These are phyloP conservation scores for Nigrospora osmanthi DNA, from an alignment of 2,329 filamentous ascomycete species.

Conservation along the genomic window DNA sequence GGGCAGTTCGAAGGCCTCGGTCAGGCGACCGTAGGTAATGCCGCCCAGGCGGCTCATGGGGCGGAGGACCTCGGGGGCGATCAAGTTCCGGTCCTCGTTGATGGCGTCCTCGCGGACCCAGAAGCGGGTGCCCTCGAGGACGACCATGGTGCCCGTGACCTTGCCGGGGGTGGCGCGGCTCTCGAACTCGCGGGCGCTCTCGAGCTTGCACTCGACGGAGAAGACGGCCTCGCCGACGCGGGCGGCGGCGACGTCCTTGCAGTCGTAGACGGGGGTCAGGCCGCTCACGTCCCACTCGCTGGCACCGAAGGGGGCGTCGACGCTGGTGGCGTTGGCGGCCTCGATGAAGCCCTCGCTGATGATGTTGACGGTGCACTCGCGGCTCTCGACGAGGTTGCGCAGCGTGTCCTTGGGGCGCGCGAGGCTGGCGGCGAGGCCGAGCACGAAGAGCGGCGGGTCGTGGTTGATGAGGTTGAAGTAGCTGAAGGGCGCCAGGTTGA, in stretches of 20 bases:
- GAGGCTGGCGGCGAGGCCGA: slow-evolving; percentile 39
- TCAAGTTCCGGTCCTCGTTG: slow-evolving; percentile 64
- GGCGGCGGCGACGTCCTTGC: slow-evolving; percentile 58
- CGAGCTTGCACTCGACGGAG: slow-evolving; percentile 71
- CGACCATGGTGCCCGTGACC: slow-evolving; percentile 65
- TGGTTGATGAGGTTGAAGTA: slow-evolving; percentile 81
- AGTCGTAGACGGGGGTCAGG: slow-evolving; percentile 59
- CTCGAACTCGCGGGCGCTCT: slow-evolving; percentile 71
- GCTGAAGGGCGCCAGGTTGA: slow-evolving; percentile 79
- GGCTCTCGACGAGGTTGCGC: slow-evolving; percentile 60
- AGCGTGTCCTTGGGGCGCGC: slow-evolving; percentile 68
- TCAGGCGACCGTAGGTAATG: slow-evolving; percentile 71
- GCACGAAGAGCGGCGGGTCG: slow-evolving; percentile 77
- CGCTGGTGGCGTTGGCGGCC: slow-evolving; percentile 73
- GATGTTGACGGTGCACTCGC: slow-evolving; percentile 81
- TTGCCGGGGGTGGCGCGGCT: slow-evolving; percentile 61
- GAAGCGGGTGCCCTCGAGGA: slow-evolving; percentile 79
- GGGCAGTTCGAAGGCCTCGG: slow-evolving; percentile 64
- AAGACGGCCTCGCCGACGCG: slow-evolving; percentile 80
- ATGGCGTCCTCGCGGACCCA: slow-evolving; percentile 87
- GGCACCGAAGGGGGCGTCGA: slow-evolving; percentile 69
- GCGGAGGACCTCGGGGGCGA: slow-evolving; percentile 69
- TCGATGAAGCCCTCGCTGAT: slow-evolving; percentile 79
- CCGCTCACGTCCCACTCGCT: slow-evolving; percentile 77
- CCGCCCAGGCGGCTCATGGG: slow-evolving; percentile 77